A percentile compares a stretch with the other conserved stretches of the same genome.
Evolutionary conservation across 2,329 filamentous ascomycete genomes (phyloP).

Genomic region (Monilinia aucupariae): DNA sequence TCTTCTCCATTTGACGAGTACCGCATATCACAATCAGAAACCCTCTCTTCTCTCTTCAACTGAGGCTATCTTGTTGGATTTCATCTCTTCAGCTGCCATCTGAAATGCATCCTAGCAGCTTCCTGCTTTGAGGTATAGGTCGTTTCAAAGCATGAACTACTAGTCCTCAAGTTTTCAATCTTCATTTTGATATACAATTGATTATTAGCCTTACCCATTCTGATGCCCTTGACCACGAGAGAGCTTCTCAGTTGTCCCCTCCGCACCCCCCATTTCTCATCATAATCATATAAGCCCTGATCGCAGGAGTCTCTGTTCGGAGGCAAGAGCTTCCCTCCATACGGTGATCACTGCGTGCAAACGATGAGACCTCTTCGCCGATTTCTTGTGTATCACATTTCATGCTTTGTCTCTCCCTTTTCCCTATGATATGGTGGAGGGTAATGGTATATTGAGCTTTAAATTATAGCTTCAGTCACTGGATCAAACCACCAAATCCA

Average conservation of each 20-base stretch:
- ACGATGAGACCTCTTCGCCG: neutral
- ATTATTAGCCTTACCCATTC: neutral
- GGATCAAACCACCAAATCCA: slow-evolving; percentile 39
- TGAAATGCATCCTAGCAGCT: neutral
- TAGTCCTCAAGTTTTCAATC: neutral
- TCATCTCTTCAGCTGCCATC: neutral
- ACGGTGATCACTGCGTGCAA: neutral
- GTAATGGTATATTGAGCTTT: slow-evolving; percentile 32
- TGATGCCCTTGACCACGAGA: neutral
- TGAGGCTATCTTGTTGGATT: no score
- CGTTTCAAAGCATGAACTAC: neutral
- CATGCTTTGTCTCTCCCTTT: neutral
- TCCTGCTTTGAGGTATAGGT: no score
- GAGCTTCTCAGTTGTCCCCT: neutral
- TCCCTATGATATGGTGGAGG: slow-evolving; percentile 33
- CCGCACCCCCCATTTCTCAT: neutral
- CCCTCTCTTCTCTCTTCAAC: no score
- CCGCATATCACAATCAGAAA: no score
- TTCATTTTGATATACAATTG: neutral
- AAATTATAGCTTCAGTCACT: slow-evolving; percentile 32
- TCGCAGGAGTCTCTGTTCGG: neutral
- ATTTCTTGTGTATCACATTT: neutral
- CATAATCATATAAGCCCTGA: neutral
- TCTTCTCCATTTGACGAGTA: neutral
- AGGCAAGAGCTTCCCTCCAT: neutral